phyloP scores from a whole-genome alignment of 2,329 filamentous ascomycete species.

The Pseudogymnoascus sp. region DNA sequence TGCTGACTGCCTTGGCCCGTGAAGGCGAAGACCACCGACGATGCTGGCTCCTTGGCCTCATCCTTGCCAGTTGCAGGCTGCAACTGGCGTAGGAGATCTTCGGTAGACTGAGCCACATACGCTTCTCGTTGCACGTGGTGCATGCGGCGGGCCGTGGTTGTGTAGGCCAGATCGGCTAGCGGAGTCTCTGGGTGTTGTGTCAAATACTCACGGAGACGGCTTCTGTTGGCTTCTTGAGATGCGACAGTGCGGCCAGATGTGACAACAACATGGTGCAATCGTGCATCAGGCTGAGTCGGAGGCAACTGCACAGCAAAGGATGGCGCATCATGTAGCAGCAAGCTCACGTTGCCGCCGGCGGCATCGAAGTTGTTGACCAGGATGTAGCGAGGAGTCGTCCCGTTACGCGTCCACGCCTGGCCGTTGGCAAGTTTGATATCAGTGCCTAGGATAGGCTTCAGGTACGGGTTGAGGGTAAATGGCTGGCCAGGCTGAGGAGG shows the following conservation, averaged over 20 bases:
- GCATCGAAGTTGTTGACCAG: conserved; percentile 41
- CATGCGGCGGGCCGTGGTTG: conserved; percentile 35
- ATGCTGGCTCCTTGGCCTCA: conserved; percentile 42
- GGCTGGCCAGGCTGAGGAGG: conserved; percentile 1
- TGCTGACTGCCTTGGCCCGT: conserved; percentile 31
- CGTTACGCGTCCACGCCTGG: not conserved
- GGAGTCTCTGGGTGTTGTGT: conserved; percentile 18
- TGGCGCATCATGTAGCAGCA: conserved; percentile 20
- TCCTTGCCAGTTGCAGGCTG: conserved; percentile 32
- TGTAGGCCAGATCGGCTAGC: conserved; percentile 34
- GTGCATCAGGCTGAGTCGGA: conserved; percentile 28
- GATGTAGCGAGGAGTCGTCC: not conserved
- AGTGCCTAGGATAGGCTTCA: not conserved
- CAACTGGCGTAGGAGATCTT: conserved; percentile 23
- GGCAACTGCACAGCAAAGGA: conserved; percentile 23
- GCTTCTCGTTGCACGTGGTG: conserved; percentile 49
- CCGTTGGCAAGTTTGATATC: not conserved
- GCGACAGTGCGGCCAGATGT: conserved; percentile 37
- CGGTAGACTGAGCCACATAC: not conserved
- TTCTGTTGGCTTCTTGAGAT: conserved; percentile 22
- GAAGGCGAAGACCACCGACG: conserved; percentile 27
- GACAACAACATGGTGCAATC: conserved; percentile 34
- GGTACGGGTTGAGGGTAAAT: not conserved
- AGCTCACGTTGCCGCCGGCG: conserved; percentile 21
- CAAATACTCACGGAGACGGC: conserved; percentile 14